Base-by-base conservation (phyloP, 352 stramenopile species). In the Blastocystis sp. region DNA sequence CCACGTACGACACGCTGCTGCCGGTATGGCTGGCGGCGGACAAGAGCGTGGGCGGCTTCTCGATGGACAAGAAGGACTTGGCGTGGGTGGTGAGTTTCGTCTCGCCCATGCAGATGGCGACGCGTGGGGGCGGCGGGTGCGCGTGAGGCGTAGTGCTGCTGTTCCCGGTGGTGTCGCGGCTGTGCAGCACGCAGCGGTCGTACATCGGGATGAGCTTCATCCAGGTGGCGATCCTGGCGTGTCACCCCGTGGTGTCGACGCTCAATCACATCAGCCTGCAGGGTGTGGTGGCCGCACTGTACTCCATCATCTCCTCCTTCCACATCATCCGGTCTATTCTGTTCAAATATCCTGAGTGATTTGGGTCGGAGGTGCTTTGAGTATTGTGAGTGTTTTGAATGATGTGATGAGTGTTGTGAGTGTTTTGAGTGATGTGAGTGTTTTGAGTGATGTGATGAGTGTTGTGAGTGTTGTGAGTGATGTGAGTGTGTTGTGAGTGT, bases 61-160 rank as follows among this genome's bases (percentile, higher is more conserved):
- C n/a, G 38, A 48, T 84, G 40, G 74, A 84, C 38, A 84, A 84
- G 74, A 84, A 84, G 28, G 74, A 69, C 34, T 57, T 84, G 14
- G 74, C 52, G 28, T 84, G 74, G 74, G 60, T 84, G 0, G 74
- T 84, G n/a, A 84, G 74, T 48, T 84, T 84, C 54, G 74, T 84
- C 21, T 84, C n/a, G 45, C 74, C 74, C 40, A 84, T 84, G 74
- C 74, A 84, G 4, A 84, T 84, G 74, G 74, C 74, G 21, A 84
- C 74, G 28, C 45, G 74, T 84, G 3, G 3, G 34, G 19, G 3
- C 19, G 24, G 11, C 3, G 45, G 19, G n/a, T 14, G 3, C 19
- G 6, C 40, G 14, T 84, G 1, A 84, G 19, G 7, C 17, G 1
- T 84, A 84, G 74, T 84, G 52, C 19, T 84, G 2, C 61, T 84